Evolutionary conservation across 2,329 filamentous ascomycete genomes (phyloP).

Genomic region (Hymenotorrendiella dingleyae): DNA sequence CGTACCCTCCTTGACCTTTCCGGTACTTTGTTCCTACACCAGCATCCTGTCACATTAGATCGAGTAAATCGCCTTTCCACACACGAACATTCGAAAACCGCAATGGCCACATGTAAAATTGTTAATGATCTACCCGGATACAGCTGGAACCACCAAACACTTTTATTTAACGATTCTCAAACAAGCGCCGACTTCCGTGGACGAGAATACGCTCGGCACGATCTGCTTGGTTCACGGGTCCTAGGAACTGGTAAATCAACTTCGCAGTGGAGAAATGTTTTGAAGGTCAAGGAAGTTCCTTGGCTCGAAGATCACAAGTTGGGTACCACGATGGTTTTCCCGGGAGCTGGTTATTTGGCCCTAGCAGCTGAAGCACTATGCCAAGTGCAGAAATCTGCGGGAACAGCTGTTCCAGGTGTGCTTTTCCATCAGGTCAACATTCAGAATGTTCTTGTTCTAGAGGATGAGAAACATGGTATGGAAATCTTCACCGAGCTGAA

Average conservation of each 20-base stretch:
- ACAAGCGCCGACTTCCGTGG: constrained; percentile 39
- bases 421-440: constrained; percentile 6
- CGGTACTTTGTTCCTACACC: constrained; percentile 5
- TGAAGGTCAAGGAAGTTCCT: constrained; percentile 34
- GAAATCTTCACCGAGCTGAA: constrained; percentile 11
- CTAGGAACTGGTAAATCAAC: constrained; percentile 19
- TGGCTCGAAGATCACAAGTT: constrained; percentile 39
- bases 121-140: constrained; percentile 36
- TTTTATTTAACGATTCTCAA: constrained; percentile 47
- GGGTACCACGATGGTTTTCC: constrained; percentile 35
- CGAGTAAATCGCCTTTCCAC: constrained; percentile 3
- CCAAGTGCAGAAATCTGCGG: constrained; percentile 10
- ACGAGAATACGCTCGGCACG: constrained; percentile 28
- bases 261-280: constrained; percentile 14
- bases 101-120: background rate
- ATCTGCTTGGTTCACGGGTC: constrained; percentile 32
- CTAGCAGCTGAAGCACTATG: constrained; percentile 41
- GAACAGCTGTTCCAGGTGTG: background rate
- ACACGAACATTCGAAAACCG: background rate
- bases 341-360: constrained; percentile 35
- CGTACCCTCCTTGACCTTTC: constrained; percentile 5
- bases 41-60: constrained; percentile 5
- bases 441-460: constrained; percentile 4
- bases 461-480: constrained; percentile 1
- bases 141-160: constrained; percentile 42